phyloP scores from a whole-genome alignment of 2,329 filamentous ascomycete species.

The Verticillium dahliae region DNA sequence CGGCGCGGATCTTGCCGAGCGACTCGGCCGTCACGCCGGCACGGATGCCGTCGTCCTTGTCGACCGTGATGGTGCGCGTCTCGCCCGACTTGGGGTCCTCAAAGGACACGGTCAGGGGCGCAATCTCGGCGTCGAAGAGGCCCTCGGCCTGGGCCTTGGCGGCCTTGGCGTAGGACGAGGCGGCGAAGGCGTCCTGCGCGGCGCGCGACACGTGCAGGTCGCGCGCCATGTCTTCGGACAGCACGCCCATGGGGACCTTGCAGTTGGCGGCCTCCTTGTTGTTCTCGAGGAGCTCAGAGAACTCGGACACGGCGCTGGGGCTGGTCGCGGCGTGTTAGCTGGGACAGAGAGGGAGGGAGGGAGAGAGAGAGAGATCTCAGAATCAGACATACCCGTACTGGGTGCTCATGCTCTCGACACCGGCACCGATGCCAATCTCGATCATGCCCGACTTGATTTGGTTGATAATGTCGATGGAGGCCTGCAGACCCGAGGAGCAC shows the following conservation, averaged over 20 bases:
- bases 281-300: constrained; percentile 80
- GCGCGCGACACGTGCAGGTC: constrained; percentile 66
- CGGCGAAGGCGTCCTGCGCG: constrained; percentile 87
- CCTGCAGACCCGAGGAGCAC: constrained; percentile 89
- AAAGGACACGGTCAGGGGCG: constrained; percentile 77
- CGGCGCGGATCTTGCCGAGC: constrained; percentile 82
- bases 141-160: constrained; percentile 76
- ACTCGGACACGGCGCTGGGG: constrained; percentile 81
- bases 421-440: constrained; percentile 86
- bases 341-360: neutral
- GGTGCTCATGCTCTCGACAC: constrained; percentile 91
- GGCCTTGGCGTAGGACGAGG: constrained; percentile 88
- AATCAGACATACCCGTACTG: constrained; percentile 69
- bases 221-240: constrained; percentile 93
- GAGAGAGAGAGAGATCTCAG: neutral
- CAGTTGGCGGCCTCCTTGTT: constrained; percentile 84
- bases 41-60: constrained; percentile 81
- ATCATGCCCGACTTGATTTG: constrained; percentile 90
- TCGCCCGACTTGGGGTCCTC: constrained; percentile 89
- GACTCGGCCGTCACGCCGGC: constrained; percentile 80
- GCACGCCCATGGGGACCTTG: constrained; percentile 93
- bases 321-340: constrained; percentile 26
- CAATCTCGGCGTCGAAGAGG: constrained; percentile 90
- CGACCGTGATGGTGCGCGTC: constrained; percentile 74
- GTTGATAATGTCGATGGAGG: constrained; percentile 90